These are phyloP conservation scores for Carnegiea gigantea DNA, from an alignment of 179 eudicot species.

Conservation along the genomic window DNA sequence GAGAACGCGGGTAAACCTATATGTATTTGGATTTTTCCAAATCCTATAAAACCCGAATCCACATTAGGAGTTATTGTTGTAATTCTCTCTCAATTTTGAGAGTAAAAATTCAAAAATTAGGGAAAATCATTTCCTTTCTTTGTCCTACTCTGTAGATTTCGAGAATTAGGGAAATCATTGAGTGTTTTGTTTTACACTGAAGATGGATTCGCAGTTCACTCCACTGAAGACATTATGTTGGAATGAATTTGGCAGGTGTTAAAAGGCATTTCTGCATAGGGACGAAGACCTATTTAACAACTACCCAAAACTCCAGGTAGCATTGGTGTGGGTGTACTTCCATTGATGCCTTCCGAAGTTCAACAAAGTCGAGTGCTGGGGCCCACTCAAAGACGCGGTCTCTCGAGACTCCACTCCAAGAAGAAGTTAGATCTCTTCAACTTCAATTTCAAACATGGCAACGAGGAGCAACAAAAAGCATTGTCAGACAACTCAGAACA, in stretches of 20 bases:
- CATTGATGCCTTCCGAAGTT: slow-evolving; percentile 84
- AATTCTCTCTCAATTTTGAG: too few relatives aligned
- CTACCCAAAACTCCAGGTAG: slow-evolving; percentile 70
- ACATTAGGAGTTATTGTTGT: too few relatives aligned
- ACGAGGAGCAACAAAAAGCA: neutral
- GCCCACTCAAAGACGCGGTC: slow-evolving; percentile 62
- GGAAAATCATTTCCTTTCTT: too few relatives aligned
- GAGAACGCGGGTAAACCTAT: too few relatives aligned
- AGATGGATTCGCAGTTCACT: neutral
- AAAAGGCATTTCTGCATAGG: slow-evolving; percentile 88
- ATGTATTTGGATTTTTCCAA: too few relatives aligned
- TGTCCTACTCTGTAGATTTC: too few relatives aligned
- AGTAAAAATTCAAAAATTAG: too few relatives aligned
- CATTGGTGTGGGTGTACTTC: slow-evolving; percentile 89
- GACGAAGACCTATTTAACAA: slow-evolving; percentile 68
- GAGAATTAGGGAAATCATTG: too few relatives aligned
- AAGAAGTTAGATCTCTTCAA: slow-evolving; percentile 2
- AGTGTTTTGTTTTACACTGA: neutral
- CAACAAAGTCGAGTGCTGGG: slow-evolving; percentile 97
- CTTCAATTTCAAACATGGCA: neutral
- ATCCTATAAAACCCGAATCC: too few relatives aligned
- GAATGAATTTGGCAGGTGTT: slow-evolving; percentile 53
- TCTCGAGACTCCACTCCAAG: slow-evolving; percentile 34
- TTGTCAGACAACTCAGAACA: neutral
- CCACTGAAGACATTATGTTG: neutral